These are phyloP conservation scores for Lasiosphaeriaceae sp. DNA, from an alignment of 495 filamentous ascomycete species.

Conservation along the genomic window DNA sequence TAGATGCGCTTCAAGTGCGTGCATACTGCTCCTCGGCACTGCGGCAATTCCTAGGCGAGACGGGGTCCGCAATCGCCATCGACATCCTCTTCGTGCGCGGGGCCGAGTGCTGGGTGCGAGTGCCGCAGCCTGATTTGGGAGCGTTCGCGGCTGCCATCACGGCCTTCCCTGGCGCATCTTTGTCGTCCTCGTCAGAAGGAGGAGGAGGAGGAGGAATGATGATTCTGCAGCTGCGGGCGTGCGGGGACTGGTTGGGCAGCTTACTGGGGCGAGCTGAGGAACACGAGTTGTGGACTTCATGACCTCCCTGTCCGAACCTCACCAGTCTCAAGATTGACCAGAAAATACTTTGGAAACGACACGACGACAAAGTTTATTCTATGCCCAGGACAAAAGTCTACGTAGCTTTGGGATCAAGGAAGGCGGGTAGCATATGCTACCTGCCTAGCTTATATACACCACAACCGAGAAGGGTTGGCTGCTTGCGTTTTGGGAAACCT, in stretches of 20 bases:
- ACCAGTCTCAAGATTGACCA: too few species aligned
- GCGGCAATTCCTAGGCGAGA: slow-evolving; percentile 73
- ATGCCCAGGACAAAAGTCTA: too few species aligned
- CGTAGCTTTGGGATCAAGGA: too few species aligned
- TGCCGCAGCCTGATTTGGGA: slow-evolving; percentile 64
- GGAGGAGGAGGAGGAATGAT: slow-evolving; percentile 30
- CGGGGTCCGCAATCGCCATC: slow-evolving; percentile 70
- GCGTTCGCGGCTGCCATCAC: slow-evolving; percentile 59
- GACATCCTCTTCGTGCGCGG: slow-evolving; percentile 70
- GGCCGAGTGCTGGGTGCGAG: slow-evolving; percentile 64
- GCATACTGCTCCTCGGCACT: slow-evolving; percentile 70
- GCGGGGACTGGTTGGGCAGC: slow-evolving; percentile 45
- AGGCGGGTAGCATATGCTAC: too few species aligned
- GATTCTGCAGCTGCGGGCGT: slow-evolving; percentile 34
- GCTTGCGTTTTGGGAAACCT: too few species aligned
- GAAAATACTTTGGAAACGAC: too few species aligned
- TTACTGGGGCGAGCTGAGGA: slow-evolving; percentile 38
- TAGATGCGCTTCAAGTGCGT: slow-evolving; percentile 73
- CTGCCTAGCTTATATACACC: too few species aligned
- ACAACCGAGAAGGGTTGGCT: too few species aligned
- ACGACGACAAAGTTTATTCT: too few species aligned
- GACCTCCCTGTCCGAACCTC: too few species aligned
- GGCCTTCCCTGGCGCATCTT: slow-evolving; percentile 59
- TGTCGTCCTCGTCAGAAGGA: neutral
- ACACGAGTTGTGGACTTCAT: slow-evolving; percentile 32